Base-by-base conservation (phyloP, 23 red algal species). In the Agarophyton chilense region DNA sequence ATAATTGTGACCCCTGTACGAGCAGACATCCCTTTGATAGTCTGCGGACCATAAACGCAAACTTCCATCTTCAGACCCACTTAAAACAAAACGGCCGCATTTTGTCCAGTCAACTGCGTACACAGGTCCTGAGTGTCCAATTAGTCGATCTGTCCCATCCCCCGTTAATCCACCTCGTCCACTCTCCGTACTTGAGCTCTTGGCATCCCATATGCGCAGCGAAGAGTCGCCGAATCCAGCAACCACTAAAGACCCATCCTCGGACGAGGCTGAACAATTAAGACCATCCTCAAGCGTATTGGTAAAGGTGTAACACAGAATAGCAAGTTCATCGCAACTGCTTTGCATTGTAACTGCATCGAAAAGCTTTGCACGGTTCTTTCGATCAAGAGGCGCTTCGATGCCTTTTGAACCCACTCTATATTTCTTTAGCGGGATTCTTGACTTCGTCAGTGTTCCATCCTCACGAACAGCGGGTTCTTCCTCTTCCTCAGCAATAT, bases 111-210 rank as follows among this genome's bases (percentile, higher is more conserved):
- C 82, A 26, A 98, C 88, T 4, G 62, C 82, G 66, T 95, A 95
- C 21, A 98, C 90, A 25, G 92, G 84, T 26, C 93, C 96, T n/a
- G 79, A 71, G 78, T 98, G 96, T 43, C 96, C 96, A 38, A 98
- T 78, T 50, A 98, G 77, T 39, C 74, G 74, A 83, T 72, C 72
- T 42, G 28, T 46, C 28, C 57, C 79, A 49, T 74, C 10, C 68
- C 34, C 62, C 5, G 28, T 9, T 2, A 19, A 35, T 22, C 21
- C 68, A 25, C 22, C 21, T 49, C 68, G 7, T 2, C 40, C 68
- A 74, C n/a, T 47, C 29, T 52, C 76, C 4, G 65, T 77, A 19
- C 88, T 85, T 21, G 66, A 60, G 14, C 78, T 80, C 72, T 83
- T 80, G 28, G 75, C 93, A 79, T 91, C 89, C 92, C 89, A 95